Base-by-base conservation (phyloP, 2,329 filamentous ascomycete species). In the Furcasterigmium sp. region DNA sequence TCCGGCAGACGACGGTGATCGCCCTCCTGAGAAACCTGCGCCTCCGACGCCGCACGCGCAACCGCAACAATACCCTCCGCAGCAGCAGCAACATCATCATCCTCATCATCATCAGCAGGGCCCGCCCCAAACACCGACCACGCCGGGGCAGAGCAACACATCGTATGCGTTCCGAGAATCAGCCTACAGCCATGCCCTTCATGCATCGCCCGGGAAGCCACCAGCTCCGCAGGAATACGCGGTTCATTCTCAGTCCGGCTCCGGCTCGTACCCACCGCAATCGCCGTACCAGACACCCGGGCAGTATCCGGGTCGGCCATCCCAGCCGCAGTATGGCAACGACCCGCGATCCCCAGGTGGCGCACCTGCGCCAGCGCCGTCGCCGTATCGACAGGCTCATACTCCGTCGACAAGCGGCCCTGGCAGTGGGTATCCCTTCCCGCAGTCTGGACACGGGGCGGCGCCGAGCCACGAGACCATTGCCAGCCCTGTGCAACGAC, bases 311-410 rank as follows among this genome's bases (percentile, higher is more conserved):
- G 60, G 53, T 52, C 70, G 62, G 41, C 62, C 60, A 47, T 65
- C 62, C 48, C 71, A 61, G 48, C 70, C 68, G 15, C 53, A 69
- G 34, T 69, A 61, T 44, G 60, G 69, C 53, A 35, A 35, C 15
- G 74, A 79, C 53, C 51, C 64, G 46, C 70, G 75, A 45, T 79
- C 76, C 13, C 76, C 76, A 15, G 65, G 68, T 52, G 63, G 65
- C 44, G 60, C 55, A 21, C 62, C 69, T 15, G 61, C 68, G 39
- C 64, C 71, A 17, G 64, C 60, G 3, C 69, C 66, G 5, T 73
- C 72, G 4, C 68, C 75, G 3, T 77, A 76, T 51, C 69, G 73
- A 42, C 67, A 71, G 20, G 72, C 72, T 9, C 69, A 72, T 18
- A 69, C 66, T 4, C 69, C 72, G 25, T 68, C 72, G 4, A 53